These are phyloP conservation scores for Ceratobasidium sp. DNA, from an alignment of 1,284 basidiomycete species.

Conservation along the genomic window DNA sequence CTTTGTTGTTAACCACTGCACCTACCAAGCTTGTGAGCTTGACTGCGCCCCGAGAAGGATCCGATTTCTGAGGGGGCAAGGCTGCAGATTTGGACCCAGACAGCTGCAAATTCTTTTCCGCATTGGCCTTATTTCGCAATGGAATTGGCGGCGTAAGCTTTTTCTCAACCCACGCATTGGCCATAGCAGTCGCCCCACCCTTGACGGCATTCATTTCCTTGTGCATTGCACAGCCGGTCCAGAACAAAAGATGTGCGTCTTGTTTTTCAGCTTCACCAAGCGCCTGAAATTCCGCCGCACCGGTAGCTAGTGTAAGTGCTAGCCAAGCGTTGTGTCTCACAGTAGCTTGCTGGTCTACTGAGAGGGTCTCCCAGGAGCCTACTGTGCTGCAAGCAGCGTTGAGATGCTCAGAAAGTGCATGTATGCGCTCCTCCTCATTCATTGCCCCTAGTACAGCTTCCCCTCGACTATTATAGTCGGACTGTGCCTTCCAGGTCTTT, in stretches of 20 bases:
- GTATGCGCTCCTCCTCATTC: background rate
- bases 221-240: background rate
- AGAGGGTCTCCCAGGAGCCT: too few relatives aligned
- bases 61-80: too few relatives aligned
- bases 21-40: constrained; percentile 56
- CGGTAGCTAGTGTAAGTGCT: too few relatives aligned
- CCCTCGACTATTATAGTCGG: background rate
- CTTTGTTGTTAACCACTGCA: constrained; percentile 36
- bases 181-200: constrained; percentile 49
- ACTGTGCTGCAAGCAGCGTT: background rate
- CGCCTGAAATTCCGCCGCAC: too few relatives aligned
- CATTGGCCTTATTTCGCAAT: constrained; percentile 55
- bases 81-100: too few relatives aligned
- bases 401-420: background rate
- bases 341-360: too few relatives aligned
- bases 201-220: constrained; percentile 54
- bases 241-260: too few relatives aligned
- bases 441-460: background rate
- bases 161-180: constrained; percentile 27
- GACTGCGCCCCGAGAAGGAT: too few relatives aligned
- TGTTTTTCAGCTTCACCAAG: too few relatives aligned
- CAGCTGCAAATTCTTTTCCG: too few relatives aligned
- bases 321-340: too few relatives aligned
- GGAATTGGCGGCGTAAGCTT: constrained; percentile 49
- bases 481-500: background rate